phyloP scores from a whole-genome alignment of 2,329 filamentous ascomycete genomes.

The Pyrenophora teres region DNA sequence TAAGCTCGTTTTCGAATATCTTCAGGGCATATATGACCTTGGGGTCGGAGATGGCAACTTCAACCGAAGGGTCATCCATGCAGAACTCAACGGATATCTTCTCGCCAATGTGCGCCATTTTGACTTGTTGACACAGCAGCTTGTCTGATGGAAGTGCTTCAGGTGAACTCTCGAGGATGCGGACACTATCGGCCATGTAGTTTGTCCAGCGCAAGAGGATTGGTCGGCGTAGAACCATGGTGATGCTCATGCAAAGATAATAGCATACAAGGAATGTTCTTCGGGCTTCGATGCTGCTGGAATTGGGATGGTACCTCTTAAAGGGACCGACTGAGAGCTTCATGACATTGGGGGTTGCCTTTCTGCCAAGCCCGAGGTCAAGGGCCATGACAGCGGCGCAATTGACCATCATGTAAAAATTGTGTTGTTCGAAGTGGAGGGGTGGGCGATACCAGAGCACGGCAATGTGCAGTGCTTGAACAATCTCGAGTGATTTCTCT shows the following conservation, averaged over 20 bases:
- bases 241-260: conserved; percentile 61
- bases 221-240: conserved; percentile 63
- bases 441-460: conserved; percentile 88
- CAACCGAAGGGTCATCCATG: conserved; percentile 59
- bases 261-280: conserved; percentile 66
- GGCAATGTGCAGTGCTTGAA: conserved; percentile 76
- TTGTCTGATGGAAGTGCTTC: conserved; percentile 63
- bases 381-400: conserved; percentile 81
- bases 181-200: conserved; percentile 67
- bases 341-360: conserved; percentile 51
- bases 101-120: conserved; percentile 62
- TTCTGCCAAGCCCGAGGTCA: conserved; percentile 76
- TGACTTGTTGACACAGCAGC: conserved; percentile 61
- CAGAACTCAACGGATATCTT: conserved; percentile 61
- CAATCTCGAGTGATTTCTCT: conserved; percentile 80
- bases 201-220: conserved; percentile 65
- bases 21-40: conserved; percentile 61
- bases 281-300: conserved; percentile 61
- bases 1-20: conserved; percentile 59
- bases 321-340: conserved; percentile 43
- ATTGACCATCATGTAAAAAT: conserved; percentile 87
- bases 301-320: conserved; percentile 48
- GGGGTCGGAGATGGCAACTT: conserved; percentile 59
- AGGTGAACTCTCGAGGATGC: conserved; percentile 60
- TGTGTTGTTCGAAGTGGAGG: conserved; percentile 81